Percentiles rank a stretch among this genome's conserved stretches.
Evolutionary conservation across 2,329 filamentous ascomycete genomes (phyloP).

Genomic region (Ceratocystiopsis sp.): DNA sequence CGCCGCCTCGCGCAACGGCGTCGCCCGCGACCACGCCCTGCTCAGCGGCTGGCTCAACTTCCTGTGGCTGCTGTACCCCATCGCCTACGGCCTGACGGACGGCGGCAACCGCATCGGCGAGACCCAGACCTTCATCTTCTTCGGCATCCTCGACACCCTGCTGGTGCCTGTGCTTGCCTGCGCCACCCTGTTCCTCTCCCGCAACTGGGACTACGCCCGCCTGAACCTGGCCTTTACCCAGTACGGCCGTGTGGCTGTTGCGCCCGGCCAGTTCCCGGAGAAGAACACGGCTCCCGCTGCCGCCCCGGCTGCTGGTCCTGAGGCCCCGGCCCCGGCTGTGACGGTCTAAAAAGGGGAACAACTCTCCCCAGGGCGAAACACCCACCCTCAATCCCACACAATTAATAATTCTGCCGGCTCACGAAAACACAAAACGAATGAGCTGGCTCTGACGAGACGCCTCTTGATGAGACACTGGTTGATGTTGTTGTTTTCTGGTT

Average conservation of each 20-base stretch:
- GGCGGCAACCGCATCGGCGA: constrained; percentile 33
- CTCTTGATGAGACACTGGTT: too few species aligned
- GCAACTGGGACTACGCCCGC: constrained; percentile 31
- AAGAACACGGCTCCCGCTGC: constrained; percentile 19
- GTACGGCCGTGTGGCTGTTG: constrained; percentile 31
- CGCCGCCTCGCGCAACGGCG: constrained; percentile 23
- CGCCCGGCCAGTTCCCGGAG: constrained; percentile 26
- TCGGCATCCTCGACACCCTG: constrained; percentile 34
- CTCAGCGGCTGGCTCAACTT: constrained; percentile 32
- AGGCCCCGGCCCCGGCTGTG: constrained; percentile 4
- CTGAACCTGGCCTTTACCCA: constrained; percentile 38
- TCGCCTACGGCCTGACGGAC: constrained; percentile 35
- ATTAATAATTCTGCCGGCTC: too few species aligned
- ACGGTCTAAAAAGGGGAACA: not conserved
- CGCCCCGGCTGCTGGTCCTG: constrained; percentile 8
- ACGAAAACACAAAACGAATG: too few species aligned
- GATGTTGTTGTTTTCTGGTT: too few species aligned
- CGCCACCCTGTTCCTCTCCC: constrained; percentile 25
- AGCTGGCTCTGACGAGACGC: too few species aligned
- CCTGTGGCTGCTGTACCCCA: constrained; percentile 36
- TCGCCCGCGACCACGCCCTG: constrained; percentile 25
- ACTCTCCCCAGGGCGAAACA: too few species aligned
- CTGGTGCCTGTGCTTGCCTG: constrained; percentile 26
- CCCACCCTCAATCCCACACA: too few species aligned
- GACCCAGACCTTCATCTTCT: constrained; percentile 30